A percentile compares a stretch with the other conserved stretches of the same genome.
These are phyloP conservation scores for Chaetomiaceae sp. DNA, from an alignment of 2,329 filamentous ascomycete species.

Conservation along the genomic window DNA sequence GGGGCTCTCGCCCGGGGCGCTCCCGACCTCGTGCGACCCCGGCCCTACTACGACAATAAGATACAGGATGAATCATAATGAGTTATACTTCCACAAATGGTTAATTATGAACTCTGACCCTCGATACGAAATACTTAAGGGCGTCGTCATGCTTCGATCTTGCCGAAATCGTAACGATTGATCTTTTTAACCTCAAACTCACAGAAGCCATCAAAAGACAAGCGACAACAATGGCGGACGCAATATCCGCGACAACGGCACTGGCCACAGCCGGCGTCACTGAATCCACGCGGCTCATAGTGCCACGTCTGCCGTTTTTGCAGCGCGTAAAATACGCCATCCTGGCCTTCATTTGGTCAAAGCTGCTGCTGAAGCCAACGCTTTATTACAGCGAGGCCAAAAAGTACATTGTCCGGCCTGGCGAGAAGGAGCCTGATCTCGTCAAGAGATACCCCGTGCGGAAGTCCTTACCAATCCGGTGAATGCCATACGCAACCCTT, in stretches of 20 bases:
- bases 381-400: not conserved
- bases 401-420: not conserved
- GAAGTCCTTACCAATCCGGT: constrained; percentile 21
- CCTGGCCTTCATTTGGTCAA: not conserved
- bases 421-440: constrained; percentile 15
- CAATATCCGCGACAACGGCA: not conserved
- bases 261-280: not conserved
- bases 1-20: too few species aligned
- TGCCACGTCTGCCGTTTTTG: not conserved
- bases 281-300: not conserved
- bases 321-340: constrained; percentile 1
- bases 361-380: not conserved
- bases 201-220: too few species aligned
- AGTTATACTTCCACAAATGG: too few species aligned
- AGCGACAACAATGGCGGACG: not conserved
- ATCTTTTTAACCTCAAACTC: too few species aligned
- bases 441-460: constrained; percentile 26
- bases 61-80: too few species aligned
- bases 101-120: too few species aligned
- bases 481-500: not conserved
- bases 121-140: too few species aligned
- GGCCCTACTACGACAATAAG: too few species aligned
- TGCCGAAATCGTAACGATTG: too few species aligned
- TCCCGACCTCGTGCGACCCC: too few species aligned
- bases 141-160: too few species aligned